Evolutionary conservation across 768 basidiomycete genomes (phyloP), one percentile per base, ranked within the genome.

Genomic region (Dendrothele bispora): DNA sequence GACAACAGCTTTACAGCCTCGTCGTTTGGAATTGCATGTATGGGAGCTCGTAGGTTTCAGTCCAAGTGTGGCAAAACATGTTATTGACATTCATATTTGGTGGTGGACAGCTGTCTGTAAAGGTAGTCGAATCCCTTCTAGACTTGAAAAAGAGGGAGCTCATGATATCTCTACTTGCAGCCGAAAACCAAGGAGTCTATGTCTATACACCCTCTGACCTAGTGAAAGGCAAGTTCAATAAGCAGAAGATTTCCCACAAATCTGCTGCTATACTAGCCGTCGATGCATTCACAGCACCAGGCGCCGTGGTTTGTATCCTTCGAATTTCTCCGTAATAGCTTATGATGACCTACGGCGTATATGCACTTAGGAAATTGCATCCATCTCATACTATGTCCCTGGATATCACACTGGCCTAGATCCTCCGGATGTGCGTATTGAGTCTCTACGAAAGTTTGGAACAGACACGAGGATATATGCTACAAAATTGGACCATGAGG

Each of bases 331-430:
- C 25, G 15, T n/a, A n/a, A n/a, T n/a, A n/a, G n/a, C n/a, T n/a
- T n/a, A n/a, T n/a, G n/a, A n/a, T n/a, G n/a, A n/a, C n/a, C n/a
- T n/a, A n/a, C n/a, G n/a, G n/a, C n/a, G n/a, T n/a, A n/a, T n/a
- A n/a, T n/a, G n/a, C n/a, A 32, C 22, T 17, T 21, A 63, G 62
- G 62, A 62, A 44, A 45, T 60, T 24, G 62, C 55, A 5, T 54
- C 62, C 5, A 57, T 61, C 43, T 63, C 62, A 1, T 63, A 63
- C 42, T 63, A 51, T 18, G 60, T 63, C n/a, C 62, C 62, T 7
- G 59, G 57, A 17, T 63, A 63, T 49, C 50, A 48, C 53, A 53
- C 49, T 26, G 50, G 49, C 8, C 62, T 57, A 12, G 55, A 57
- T 49, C 55, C 55, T 17, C 54, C 62, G 20, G 32, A n/a, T n/a